Percentiles rank a stretch among this genome's conserved stretches.
phyloP scores from a whole-genome alignment of 2,329 filamentous ascomycete genomes.

The Trichoderma sp. region DNA sequence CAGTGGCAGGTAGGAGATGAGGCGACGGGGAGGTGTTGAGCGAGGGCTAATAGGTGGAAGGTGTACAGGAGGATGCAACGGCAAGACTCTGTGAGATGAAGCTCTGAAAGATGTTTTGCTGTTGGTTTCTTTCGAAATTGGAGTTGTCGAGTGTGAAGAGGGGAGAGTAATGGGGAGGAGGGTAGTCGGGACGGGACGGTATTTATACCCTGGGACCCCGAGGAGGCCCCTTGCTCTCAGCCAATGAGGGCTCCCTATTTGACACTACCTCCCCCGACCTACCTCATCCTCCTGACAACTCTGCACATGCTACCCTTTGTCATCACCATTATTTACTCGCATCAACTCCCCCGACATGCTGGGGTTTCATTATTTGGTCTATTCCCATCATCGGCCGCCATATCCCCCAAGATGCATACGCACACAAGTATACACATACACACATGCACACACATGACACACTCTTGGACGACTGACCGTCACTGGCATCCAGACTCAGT shows the following conservation, averaged over 20 bases:
- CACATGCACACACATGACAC: not conserved
- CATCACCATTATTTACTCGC: not conserved
- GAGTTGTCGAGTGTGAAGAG: slow-evolving; percentile 1
- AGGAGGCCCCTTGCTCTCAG: slow-evolving; percentile 12
- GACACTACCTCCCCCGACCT: slow-evolving; percentile 10
- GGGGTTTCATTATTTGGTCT: not conserved
- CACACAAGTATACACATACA: not conserved
- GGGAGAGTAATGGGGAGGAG: slow-evolving; percentile 14
- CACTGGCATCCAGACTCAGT: not conserved
- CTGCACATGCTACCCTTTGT: slow-evolving; percentile 7
- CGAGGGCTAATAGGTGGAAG: not conserved
- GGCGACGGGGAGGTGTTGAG: not conserved
- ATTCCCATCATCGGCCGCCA: not conserved
- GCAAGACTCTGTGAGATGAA: not conserved
- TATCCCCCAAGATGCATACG: not conserved
- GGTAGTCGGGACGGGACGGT: slow-evolving; percentile 3
- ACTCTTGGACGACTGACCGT: not conserved
- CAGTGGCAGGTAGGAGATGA: not conserved
- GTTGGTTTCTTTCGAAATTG: not conserved
- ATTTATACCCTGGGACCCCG: slow-evolving; percentile 16
- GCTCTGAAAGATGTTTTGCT: slow-evolving; percentile 1
- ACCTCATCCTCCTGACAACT: slow-evolving; percentile 15
- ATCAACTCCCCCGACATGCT: not conserved
- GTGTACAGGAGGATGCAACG: not conserved
- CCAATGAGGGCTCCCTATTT: slow-evolving; percentile 11